Evolutionary conservation across 441 rosid genomes (phyloP).

Genomic region (Croton setiger): DNA sequence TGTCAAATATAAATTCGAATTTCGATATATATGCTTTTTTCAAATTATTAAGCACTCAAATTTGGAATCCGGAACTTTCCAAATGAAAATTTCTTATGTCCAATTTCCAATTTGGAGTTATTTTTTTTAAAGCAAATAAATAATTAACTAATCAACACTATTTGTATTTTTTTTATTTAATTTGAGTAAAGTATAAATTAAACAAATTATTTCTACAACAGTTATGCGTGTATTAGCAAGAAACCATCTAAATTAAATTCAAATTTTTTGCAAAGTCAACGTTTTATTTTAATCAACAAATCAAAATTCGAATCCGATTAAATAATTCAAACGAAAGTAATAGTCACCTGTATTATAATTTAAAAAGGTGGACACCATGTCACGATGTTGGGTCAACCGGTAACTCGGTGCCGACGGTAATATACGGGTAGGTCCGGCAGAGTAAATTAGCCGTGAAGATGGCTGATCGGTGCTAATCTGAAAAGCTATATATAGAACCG

Average conservation of each 20-base stretch:
- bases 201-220: background rate
- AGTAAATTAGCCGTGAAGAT: slow-evolving; percentile 43
- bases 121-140: no score
- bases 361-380: slow-evolving; percentile 41
- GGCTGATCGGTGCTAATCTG: slow-evolving; percentile 49
- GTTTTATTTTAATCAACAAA: background rate
- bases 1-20: no score
- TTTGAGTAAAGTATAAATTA: background rate
- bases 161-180: background rate
- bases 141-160: background rate
- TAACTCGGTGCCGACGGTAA: slow-evolving; percentile 45
- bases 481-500: slow-evolving; percentile 57
- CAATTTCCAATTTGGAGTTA: no score
- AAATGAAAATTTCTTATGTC: no score
- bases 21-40: no score
- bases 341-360: slow-evolving; percentile 59
- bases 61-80: no score
- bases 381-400: slow-evolving; percentile 45
- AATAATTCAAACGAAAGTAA: background rate
- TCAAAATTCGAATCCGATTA: background rate
- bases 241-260: background rate
- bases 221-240: background rate
- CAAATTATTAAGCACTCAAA: no score
- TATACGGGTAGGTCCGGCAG: slow-evolving; percentile 49
- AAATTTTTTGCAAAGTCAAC: no score